Percentiles rank a stretch among this genome's conserved stretches.
Conservation (phyloP, 768 basidiomycete genomes). For the Harrya chromipes region DNA sequence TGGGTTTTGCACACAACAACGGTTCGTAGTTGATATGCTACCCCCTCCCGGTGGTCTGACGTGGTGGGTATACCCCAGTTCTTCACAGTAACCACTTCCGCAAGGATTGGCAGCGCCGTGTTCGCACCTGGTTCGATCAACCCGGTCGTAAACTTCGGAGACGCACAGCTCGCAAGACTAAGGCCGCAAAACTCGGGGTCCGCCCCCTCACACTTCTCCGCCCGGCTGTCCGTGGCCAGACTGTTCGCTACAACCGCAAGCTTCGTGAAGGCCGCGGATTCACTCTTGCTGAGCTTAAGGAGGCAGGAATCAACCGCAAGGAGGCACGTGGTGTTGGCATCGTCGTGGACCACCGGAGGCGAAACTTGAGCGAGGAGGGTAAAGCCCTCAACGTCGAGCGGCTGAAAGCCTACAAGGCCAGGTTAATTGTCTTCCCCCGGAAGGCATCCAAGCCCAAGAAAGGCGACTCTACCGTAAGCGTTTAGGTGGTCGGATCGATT, state of each 20-base stretch:
- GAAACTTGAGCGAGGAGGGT: constrained; percentile 95
- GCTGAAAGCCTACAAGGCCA: constrained; percentile 88
- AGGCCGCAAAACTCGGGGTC: constrained; percentile 88
- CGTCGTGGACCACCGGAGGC: constrained; percentile 94
- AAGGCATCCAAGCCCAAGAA: constrained; percentile 94
- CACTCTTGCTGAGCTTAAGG: constrained; percentile 91
- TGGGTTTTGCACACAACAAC: constrained; percentile 38
- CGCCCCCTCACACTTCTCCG: constrained; percentile 90
- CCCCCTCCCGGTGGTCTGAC: constrained; percentile 18
- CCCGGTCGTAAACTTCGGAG: constrained; percentile 96
- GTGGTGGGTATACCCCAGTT: constrained; percentile 41
- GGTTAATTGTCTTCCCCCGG: constrained; percentile 95
- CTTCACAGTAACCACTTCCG: constrained; percentile 94
- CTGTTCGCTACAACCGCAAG: constrained; percentile 97
- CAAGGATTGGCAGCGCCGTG: constrained; percentile 98
- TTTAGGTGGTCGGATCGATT: background rate
- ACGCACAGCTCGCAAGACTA: constrained; percentile 86
- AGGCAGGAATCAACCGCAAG: constrained; percentile 91
- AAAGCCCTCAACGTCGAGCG: constrained; percentile 94
- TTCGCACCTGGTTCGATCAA: constrained; percentile 99
- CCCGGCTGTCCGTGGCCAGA: constrained; percentile 95
- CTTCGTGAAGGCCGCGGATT: constrained; percentile 96
- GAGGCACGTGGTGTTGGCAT: constrained; percentile 92
- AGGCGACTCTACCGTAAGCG: constrained; percentile 85
- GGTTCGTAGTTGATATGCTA: constrained; percentile 28